Conservation (phyloP, 228 moss, liverwort and hornwort genomes). For the Sphagnum magellanicum region DNA sequence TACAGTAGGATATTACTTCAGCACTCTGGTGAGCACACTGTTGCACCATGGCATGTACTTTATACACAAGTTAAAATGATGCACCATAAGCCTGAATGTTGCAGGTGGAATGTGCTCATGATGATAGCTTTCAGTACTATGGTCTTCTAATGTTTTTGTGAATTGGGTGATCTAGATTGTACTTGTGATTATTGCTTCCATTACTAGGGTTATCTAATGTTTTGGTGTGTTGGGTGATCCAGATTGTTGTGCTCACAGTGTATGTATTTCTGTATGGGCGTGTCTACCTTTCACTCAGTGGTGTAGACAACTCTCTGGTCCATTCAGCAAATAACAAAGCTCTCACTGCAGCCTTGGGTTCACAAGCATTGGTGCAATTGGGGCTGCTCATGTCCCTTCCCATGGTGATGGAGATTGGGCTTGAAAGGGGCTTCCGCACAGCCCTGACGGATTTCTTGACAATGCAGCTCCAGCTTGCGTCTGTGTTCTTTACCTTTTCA, state of each 20-base stretch:
- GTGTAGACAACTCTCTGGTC: neutral
- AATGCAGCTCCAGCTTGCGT: slow-evolving; percentile 12
- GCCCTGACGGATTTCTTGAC: slow-evolving; percentile 8
- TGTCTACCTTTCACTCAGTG: slow-evolving; percentile 9
- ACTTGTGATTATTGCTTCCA: no score
- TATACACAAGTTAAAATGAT: no score
- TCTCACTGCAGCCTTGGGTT: slow-evolving; percentile 4
- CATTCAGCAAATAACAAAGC: slow-evolving; percentile 6
- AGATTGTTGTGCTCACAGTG: slow-evolving; percentile 9
- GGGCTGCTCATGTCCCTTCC: slow-evolving; percentile 10
- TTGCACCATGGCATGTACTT: neutral
- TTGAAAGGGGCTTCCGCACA: slow-evolving; percentile 4
- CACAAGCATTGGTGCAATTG: slow-evolving; percentile 10
- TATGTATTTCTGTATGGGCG: slow-evolving; percentile 12
- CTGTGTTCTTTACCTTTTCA: slow-evolving; percentile 16
- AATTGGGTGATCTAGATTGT: no score
- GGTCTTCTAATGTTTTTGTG: no score
- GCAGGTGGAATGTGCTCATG: no score
- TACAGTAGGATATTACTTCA: slow-evolving; percentile 9
- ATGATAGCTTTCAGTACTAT: no score
- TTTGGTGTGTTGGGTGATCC: neutral
- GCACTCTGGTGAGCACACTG: slow-evolving; percentile 4
- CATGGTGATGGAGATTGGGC: slow-evolving; percentile 8
- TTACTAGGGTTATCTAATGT: no score
- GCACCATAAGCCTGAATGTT: no score